Evolutionary conservation across 1,284 basidiomycete genomes (phyloP).

Genomic region (Tetrapyrgos nigripes): DNA sequence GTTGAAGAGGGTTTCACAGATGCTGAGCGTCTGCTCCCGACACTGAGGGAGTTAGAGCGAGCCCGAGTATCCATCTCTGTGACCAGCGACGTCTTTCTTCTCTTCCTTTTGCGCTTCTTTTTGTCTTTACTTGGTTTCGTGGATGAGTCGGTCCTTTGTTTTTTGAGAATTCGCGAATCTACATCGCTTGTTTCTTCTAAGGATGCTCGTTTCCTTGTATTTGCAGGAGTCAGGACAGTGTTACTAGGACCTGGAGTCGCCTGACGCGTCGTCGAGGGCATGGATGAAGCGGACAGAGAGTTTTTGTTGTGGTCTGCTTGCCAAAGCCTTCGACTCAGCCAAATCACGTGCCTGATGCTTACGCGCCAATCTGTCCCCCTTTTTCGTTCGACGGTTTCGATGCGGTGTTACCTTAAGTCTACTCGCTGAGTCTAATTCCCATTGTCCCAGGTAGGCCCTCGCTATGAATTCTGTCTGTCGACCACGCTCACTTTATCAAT

Average conservation of each 20-base stretch:
- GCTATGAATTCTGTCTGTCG: too few relatives aligned
- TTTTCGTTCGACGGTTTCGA: too few relatives aligned
- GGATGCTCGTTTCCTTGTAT: constrained; percentile 10
- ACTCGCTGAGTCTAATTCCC: too few relatives aligned
- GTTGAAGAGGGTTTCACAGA: too few relatives aligned
- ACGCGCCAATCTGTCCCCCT: too few relatives aligned
- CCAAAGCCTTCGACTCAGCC: too few relatives aligned
- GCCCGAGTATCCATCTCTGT: constrained; percentile 16
- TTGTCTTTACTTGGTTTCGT: constrained; percentile 40
- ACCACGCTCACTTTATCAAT: too few relatives aligned
- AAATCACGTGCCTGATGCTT: too few relatives aligned
- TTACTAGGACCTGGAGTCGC: constrained; percentile 36
- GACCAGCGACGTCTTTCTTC: constrained; percentile 46
- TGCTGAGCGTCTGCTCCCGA: too few relatives aligned
- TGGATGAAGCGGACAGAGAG: neutral
- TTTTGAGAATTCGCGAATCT: constrained; percentile 33
- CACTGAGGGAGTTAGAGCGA: constrained; percentile 22
- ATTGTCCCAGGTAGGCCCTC: too few relatives aligned
- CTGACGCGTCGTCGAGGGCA: constrained; percentile 35
- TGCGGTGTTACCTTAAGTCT: too few relatives aligned
- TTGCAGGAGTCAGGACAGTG: neutral
- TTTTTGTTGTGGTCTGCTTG: too few relatives aligned
- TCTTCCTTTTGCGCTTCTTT: constrained; percentile 47
- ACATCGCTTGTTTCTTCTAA: constrained; percentile 27
- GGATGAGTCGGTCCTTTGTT: constrained; percentile 21